A percentile compares a stretch with the other conserved stretches of the same genome.
Conservation (phyloP, 2,329 filamentous ascomycete genomes). For the Chalara sp. region DNA sequence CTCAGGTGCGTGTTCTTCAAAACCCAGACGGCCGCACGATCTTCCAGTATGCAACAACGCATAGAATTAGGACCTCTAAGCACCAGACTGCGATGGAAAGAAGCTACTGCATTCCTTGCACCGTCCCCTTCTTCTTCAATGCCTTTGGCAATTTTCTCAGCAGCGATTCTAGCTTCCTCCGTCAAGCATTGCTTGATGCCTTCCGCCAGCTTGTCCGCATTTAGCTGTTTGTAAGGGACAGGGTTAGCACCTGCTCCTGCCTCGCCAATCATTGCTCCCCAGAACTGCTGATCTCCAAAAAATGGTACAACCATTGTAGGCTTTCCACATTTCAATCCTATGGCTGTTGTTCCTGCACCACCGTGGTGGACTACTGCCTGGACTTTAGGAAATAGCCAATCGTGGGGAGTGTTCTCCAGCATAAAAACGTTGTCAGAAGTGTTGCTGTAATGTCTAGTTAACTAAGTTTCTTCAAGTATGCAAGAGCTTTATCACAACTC, state of each 20-base stretch:
- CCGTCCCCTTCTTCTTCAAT: conserved; percentile 54
- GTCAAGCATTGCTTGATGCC: conserved; percentile 62
- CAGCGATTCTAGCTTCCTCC: conserved; percentile 50
- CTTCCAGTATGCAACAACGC: conserved; percentile 47
- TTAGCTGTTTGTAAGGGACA: conserved; percentile 62
- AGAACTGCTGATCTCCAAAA: conserved; percentile 74
- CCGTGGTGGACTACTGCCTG: conserved; percentile 18
- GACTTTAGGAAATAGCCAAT: conserved; percentile 67
- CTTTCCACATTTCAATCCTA: conserved; percentile 61
- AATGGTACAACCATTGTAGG: conserved; percentile 64
- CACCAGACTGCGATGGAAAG: conserved; percentile 50
- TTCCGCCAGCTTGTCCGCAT: conserved; percentile 54
- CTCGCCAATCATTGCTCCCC: conserved; percentile 62
- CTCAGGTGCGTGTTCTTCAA: conserved; percentile 42
- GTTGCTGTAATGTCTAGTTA: conserved; percentile 13
- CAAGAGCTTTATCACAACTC: too few species aligned
- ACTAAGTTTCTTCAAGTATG: too few species aligned
- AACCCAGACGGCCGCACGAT: conserved; percentile 44
- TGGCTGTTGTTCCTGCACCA: conserved; percentile 47
- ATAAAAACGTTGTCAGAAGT: conserved; percentile 59
- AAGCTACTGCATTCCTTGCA: conserved; percentile 54
- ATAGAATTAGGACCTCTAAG: conserved; percentile 46
- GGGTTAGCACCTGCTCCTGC: conserved; percentile 59
- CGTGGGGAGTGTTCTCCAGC: conserved; percentile 67
- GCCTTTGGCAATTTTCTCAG: conserved; percentile 48